phyloP scores from a whole-genome alignment of 345 rosid genomes.

The Erodium maritimum region DNA sequence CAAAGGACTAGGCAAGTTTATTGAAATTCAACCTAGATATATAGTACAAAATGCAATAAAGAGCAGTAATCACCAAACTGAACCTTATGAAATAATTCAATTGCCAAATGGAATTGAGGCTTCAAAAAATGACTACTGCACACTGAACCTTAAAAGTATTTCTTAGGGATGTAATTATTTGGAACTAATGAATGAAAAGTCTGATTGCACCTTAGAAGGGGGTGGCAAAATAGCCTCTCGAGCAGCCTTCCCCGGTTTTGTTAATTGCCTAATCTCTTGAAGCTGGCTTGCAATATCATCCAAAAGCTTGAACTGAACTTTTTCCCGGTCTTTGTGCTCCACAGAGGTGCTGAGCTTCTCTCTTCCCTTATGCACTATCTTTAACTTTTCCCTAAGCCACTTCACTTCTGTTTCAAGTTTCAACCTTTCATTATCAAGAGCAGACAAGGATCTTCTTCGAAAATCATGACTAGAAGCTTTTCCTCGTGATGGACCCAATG shows the following conservation, averaged over 20 bases:
- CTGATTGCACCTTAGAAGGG: slow-evolving; percentile 36
- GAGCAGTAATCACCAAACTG: too few species aligned
- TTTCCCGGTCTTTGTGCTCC: slow-evolving; percentile 28
- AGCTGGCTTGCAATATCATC: slow-evolving; percentile 42
- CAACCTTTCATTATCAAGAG: slow-evolving; percentile 27
- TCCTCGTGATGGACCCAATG: not conserved
- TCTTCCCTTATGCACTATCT: slow-evolving; percentile 27
- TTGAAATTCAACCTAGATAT: too few species aligned
- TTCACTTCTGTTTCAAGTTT: slow-evolving; percentile 43
- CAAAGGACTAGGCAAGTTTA: too few species aligned
- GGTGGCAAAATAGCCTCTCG: slow-evolving; percentile 42
- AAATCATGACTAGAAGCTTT: not conserved
- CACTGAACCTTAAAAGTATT: not conserved
- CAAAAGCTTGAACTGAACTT: slow-evolving; percentile 28
- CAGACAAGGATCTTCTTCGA: slow-evolving; percentile 29
- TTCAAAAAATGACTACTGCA: not conserved
- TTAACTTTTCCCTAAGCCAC: slow-evolving; percentile 37
- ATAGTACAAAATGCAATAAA: too few species aligned
- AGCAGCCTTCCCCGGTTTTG: slow-evolving; percentile 14
- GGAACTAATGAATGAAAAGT: not conserved
- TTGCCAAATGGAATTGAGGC: too few species aligned
- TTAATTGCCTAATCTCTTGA: slow-evolving; percentile 27
- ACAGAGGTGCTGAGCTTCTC: slow-evolving; percentile 27
- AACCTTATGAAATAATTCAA: too few species aligned
- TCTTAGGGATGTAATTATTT: not conserved